A percentile compares a stretch with the other conserved stretches of the same genome.
Evolutionary conservation across 495 filamentous ascomycete genomes (phyloP).

Genomic region (Aspergillus baeticus): DNA sequence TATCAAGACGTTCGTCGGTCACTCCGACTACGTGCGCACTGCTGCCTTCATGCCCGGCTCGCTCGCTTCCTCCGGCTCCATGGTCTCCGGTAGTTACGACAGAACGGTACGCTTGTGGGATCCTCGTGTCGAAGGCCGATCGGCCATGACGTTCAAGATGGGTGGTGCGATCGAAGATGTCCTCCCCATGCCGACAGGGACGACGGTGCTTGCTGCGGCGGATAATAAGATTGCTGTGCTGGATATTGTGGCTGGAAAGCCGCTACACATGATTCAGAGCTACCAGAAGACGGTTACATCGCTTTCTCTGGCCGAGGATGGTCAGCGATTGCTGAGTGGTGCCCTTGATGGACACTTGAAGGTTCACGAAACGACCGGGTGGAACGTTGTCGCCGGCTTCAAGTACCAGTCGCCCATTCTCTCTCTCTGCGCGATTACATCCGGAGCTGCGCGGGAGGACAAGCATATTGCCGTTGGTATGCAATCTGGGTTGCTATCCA

Average conservation of each 20-base stretch:
- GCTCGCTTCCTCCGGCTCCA: slow-evolving; percentile 61
- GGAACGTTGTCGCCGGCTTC: slow-evolving; percentile 88
- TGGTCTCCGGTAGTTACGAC: slow-evolving; percentile 92
- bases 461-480: slow-evolving; percentile 92
- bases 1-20: slow-evolving; percentile 76
- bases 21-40: slow-evolving; percentile 86
- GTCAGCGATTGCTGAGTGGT: slow-evolving; percentile 77
- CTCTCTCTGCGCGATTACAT: slow-evolving; percentile 69
- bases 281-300: slow-evolving; percentile 98
- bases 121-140: slow-evolving; percentile 63
- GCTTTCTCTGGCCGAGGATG: slow-evolving; percentile 72
- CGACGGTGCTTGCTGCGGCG: slow-evolving; percentile 78
- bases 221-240: slow-evolving; percentile 91
- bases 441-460: slow-evolving; percentile 66
- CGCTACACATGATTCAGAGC: slow-evolving; percentile 79
- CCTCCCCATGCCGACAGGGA: slow-evolving; percentile 80
- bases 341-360: slow-evolving; percentile 95
- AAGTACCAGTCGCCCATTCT: slow-evolving; percentile 92
- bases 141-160: slow-evolving; percentile 92
- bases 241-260: slow-evolving; percentile 88
- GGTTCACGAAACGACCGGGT: slow-evolving; percentile 84
- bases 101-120: slow-evolving; percentile 94
- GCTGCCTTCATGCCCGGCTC: slow-evolving; percentile 83
- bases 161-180: slow-evolving; percentile 81
- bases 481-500: slow-evolving; percentile 83